Evolutionary conservation across 768 basidiomycete species (phyloP), one percentile per base, ranked within the genome.

Genomic region (Podaxis sp.): DNA sequence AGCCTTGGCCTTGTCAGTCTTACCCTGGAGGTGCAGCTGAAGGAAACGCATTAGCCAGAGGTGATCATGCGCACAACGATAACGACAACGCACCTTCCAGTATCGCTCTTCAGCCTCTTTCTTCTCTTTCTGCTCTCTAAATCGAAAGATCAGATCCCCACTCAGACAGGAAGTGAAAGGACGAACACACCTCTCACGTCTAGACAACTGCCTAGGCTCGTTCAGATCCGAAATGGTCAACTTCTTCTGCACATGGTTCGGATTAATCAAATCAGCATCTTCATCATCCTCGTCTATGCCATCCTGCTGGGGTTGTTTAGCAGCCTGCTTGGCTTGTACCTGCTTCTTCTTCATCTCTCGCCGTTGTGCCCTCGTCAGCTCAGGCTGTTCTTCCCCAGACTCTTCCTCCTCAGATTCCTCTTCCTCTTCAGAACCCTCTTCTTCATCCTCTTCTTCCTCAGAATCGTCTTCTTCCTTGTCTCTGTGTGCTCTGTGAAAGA

Each of bases 71-170:
- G 40, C 12, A 17, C 17, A 15, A 26, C 15, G 6, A 17, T 19
- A 13, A 26, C 12, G 6, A 39, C 12, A 11, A 65, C 79, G 1
- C 44, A 92, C 90, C 84, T 96, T 93, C 88, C 88, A 88, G 73
- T 96, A 96, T 26, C 84, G 80, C 28, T 94, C 93, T 71, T 92
- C 86, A 1, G 94, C 92, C 1, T 95, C 94, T 69, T 90, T 83
- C 79, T 95, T 95, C 75, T 96, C 94, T 72, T 95, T 95, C 71
- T 87, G 88, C 71, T 97, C 96, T 66, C 95, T 95, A 65, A 8
- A 40, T 51, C n/a, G 13, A 33, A 28, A 53, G 12, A 57, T 66
- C 28, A 63, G 48, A 52, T 6, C 36, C 30, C 15, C 57, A 38
- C 49, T 51, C 36, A 22, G 40, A 4, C 5, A 33, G 2, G 57